phyloP scores from a whole-genome alignment of 2,329 filamentous ascomycete genomes.

The Magnaporthiopsis poae region DNA sequence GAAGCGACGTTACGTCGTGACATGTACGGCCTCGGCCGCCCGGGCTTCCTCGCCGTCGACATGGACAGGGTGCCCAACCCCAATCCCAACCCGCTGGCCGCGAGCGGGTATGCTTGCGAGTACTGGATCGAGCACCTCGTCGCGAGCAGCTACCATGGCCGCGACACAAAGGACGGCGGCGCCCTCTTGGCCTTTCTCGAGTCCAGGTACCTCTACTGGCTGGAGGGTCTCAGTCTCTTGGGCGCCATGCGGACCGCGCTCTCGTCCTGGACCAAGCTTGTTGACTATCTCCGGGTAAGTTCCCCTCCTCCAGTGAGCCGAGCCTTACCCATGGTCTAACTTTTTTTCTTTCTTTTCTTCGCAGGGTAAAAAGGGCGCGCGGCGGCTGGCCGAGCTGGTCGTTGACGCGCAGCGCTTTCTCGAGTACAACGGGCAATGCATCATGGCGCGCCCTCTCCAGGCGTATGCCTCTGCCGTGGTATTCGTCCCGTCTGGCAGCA shows the following conservation, averaged over 20 bases:
- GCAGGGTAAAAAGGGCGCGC: slow-evolving; percentile 4
- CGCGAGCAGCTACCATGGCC: not conserved
- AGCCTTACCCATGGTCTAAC: not conserved
- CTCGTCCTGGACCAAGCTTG: slow-evolving; percentile 15
- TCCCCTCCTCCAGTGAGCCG: not conserved
- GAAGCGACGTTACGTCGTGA: slow-evolving; percentile 22
- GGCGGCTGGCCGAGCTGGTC: slow-evolving; percentile 12
- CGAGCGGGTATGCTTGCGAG: slow-evolving; percentile 22
- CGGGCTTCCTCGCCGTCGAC: slow-evolving; percentile 16
- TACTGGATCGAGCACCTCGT: slow-evolving; percentile 26
- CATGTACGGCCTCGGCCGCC: slow-evolving; percentile 22
- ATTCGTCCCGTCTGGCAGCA: slow-evolving; percentile 21
- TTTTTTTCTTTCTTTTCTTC: not conserved
- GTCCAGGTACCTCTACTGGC: slow-evolving; percentile 30
- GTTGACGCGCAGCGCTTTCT: slow-evolving; percentile 24
- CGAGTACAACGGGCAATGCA: slow-evolving; percentile 15
- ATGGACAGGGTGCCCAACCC: slow-evolving; percentile 13
- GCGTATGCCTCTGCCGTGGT: slow-evolving; percentile 23
- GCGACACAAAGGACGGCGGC: slow-evolving; percentile 17
- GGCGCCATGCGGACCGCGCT: slow-evolving; percentile 17
- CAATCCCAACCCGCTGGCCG: slow-evolving; percentile 20
- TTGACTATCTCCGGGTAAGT: slow-evolving; percentile 11
- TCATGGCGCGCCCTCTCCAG: slow-evolving; percentile 22
- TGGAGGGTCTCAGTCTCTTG: slow-evolving; percentile 31
- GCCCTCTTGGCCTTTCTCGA: slow-evolving; percentile 23